Base-by-base conservation (phyloP, 345 rosid species). In the Hibiscus trionum region DNA sequence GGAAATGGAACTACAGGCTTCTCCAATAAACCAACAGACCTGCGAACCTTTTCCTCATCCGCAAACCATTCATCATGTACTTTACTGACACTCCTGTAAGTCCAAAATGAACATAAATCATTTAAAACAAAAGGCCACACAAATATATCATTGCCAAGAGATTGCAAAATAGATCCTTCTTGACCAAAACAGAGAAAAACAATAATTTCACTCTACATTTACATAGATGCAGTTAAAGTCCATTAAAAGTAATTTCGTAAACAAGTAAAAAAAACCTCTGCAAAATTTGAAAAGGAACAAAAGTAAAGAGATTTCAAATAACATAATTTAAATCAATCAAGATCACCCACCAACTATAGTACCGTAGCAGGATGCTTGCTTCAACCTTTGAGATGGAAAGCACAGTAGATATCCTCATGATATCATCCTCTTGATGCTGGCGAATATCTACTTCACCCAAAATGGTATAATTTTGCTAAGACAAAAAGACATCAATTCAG, bases 61-160 rank as follows among this genome's bases (percentile, higher is more conserved):
- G 93, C 93, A 89, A 91, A 91, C 97, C 97, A 91, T 82, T 88
- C 97, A 78, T 91, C 97, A 79, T 86, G 86, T 67, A 89, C 93
- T 73, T 85, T 89, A 79, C 92, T 78, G 27, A 91, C 84, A 75
- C 87, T 89, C 97, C 97, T 91, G 83, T 11, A 56, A 68, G 4
- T 29, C 58, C 39, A 69, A 63, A 63, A 57, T 63, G 63, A 47
- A 27, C 17, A 72, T 46, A 55, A 12, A 57, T 71, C 37, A 72
- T 12, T 61, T 72, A 61, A 33, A 26, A 14, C 56, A 44, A 14
- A 58, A 16, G 26, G 14, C 4, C 15, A 49, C 11, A 49, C 17
- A 67, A 66, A 66, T 26, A 1, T 46, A 26, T 46, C 21, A 66
- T 24, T 4, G 5, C 37, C 58, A 26, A 26, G 39, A 67, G 24